Evolutionary conservation across 371 early-diverging fungal genomes (phyloP).

Genomic region (Zancudomyces culisetae): DNA sequence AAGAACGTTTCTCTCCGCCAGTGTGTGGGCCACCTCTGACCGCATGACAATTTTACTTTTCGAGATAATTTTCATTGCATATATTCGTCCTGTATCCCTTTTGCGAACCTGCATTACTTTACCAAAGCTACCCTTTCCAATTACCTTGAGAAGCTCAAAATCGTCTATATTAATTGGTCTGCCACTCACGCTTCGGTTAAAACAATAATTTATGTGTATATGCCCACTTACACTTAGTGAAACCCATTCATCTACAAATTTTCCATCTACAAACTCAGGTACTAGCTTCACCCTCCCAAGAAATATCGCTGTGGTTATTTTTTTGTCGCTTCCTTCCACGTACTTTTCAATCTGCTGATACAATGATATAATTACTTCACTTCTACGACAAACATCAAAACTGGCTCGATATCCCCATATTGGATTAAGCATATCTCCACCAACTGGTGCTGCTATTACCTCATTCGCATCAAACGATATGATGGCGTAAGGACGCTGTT

Average conservation of each 20-base stretch:
- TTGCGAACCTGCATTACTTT: conserved; percentile 94
- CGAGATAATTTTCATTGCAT: conserved; percentile 92
- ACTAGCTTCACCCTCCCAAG: conserved; percentile 42
- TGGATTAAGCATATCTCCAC: conserved; percentile 51
- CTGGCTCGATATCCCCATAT: conserved; percentile 68
- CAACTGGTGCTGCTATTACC: conserved; percentile 58
- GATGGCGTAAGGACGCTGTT: conserved; percentile 72
- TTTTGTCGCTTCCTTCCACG: conserved; percentile 6
- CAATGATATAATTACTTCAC: conserved; percentile 63
- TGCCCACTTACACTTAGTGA: conserved; percentile 30
- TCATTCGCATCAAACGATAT: conserved; percentile 90
- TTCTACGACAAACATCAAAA: conserved; percentile 77
- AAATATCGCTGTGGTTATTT: conserved; percentile 34
- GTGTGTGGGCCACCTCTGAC: conserved; percentile 68
- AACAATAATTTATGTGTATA: conserved; percentile 46
- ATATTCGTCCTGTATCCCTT: conserved; percentile 79
- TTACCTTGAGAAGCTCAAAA: conserved; percentile 83
- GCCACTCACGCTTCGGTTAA: conserved; percentile 41
- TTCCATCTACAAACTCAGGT: conserved; percentile 40
- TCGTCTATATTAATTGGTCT: conserved; percentile 64
- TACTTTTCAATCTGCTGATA: conserved; percentile 50
- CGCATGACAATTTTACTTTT: conserved; percentile 88
- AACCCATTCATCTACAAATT: conserved; percentile 36
- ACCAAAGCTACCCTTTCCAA: conserved; percentile 93
- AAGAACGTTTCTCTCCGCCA: conserved; percentile 78